These are phyloP conservation scores for Yarrowia yakushimensis DNA, from an alignment of 805 yeast species.

Conservation along the genomic window DNA sequence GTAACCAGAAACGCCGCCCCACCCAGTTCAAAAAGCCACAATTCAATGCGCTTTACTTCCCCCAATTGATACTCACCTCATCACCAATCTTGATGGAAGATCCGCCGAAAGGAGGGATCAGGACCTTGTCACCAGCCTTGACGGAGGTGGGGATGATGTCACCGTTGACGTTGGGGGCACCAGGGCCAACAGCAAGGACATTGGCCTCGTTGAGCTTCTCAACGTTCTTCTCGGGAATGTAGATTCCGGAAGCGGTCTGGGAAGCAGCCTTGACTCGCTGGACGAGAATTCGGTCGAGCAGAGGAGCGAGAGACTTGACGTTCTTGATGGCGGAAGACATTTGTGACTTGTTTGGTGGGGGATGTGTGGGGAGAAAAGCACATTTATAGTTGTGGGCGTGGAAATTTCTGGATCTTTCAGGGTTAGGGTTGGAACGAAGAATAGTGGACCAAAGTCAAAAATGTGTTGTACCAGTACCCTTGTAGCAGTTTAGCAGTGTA, in stretches of 20 bases:
- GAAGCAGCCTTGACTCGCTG: constrained; percentile 90
- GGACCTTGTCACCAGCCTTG: constrained; percentile 84
- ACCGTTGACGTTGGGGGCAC: constrained; percentile 73
- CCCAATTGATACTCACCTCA: constrained; percentile 41
- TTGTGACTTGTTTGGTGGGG: background rate
- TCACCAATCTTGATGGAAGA: constrained; percentile 81
- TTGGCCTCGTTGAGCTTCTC: constrained; percentile 86
- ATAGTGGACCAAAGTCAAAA: background rate
- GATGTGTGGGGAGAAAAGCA: constrained; percentile 12
- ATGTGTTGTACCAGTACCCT: background rate
- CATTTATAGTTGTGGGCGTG: constrained; percentile 23
- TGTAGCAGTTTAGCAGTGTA: too few species aligned
- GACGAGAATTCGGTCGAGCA: constrained; percentile 92
- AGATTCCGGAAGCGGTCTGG: constrained; percentile 88
- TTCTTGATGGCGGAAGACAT: constrained; percentile 54
- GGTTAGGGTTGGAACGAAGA: constrained; percentile 16
- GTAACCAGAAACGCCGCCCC: too few species aligned
- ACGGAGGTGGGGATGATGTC: constrained; percentile 69
- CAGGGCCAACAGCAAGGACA: constrained; percentile 95
- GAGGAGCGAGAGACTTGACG: constrained; percentile 84
- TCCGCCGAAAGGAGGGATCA: constrained; percentile 95
- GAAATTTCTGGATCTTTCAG: constrained; percentile 22
- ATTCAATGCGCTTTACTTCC: background rate
- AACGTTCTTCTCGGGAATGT: constrained; percentile 93
- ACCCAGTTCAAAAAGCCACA: too few species aligned